Evolutionary conservation across 2,329 filamentous ascomycete species (phyloP).

Genomic region (Hymenoscyphus repandus): DNA sequence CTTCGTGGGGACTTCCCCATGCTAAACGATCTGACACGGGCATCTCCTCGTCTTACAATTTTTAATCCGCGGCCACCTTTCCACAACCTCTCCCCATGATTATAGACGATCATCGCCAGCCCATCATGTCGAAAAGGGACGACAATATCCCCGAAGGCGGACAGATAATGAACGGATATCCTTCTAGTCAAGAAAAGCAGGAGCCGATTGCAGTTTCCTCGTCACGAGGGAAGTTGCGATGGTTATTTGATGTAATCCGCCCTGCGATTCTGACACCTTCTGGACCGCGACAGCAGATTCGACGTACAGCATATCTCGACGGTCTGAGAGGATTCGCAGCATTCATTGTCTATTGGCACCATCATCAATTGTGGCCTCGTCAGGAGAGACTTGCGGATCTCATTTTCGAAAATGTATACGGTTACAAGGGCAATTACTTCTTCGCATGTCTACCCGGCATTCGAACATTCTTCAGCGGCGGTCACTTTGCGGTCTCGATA

Average conservation of each 20-base stretch:
- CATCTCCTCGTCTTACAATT: no score
- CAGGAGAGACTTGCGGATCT: conserved; percentile 4
- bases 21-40: no score
- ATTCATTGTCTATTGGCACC: conserved; percentile 39
- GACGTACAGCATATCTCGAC: conserved; percentile 35
- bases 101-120: neutral
- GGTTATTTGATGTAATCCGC: neutral
- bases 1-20: no score
- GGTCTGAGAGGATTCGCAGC: conserved; percentile 42
- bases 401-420: conserved; percentile 9
- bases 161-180: no score
- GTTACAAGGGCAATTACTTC: conserved; percentile 17
- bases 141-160: no score
- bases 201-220: neutral
- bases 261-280: neutral
- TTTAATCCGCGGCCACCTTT: no score
- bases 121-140: no score
- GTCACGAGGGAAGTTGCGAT: neutral
- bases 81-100: neutral
- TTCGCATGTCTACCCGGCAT: conserved; percentile 48
- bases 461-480: conserved; percentile 48
- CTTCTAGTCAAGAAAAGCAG: neutral
- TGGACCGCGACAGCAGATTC: neutral
- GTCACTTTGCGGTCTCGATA: conserved; percentile 52
- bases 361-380: conserved; percentile 7